phyloP scores from a whole-genome alignment of 2,329 filamentous ascomycete species.

The Colletotrichum karsti region DNA sequence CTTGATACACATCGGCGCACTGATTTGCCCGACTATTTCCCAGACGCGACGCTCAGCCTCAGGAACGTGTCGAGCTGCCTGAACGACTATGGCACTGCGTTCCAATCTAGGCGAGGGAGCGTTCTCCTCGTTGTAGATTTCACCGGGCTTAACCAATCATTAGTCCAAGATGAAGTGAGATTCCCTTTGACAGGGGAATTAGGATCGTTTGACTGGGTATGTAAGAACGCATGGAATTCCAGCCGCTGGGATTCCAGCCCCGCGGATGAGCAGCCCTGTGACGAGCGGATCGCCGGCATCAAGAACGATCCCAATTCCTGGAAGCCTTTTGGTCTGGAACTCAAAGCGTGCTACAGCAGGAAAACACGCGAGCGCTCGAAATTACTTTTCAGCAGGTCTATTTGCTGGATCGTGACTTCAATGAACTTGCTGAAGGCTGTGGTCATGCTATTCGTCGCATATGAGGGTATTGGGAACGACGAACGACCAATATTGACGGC shows the following conservation, averaged over 20 bases:
- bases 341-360: background rate
- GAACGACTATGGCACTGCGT: background rate
- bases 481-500: background rate
- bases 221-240: no score
- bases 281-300: accelerated
- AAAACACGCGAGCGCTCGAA: background rate
- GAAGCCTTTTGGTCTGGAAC: background rate
- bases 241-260: no score
- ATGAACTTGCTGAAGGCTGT: background rate
- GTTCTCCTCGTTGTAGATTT: background rate
- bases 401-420: background rate
- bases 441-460: background rate
- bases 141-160: background rate
- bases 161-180: no score
- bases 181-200: no score
- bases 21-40: no score
- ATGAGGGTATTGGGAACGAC: background rate
- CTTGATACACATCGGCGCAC: background rate
- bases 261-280: background rate
- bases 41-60: accelerated
- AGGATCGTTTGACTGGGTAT: background rate
- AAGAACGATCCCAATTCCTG: background rate
- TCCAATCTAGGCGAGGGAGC: background rate
- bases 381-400: background rate
- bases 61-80: accelerated